Evolutionary conservation across 768 basidiomycete genomes (phyloP).

Genomic region (Mycena pura): DNA sequence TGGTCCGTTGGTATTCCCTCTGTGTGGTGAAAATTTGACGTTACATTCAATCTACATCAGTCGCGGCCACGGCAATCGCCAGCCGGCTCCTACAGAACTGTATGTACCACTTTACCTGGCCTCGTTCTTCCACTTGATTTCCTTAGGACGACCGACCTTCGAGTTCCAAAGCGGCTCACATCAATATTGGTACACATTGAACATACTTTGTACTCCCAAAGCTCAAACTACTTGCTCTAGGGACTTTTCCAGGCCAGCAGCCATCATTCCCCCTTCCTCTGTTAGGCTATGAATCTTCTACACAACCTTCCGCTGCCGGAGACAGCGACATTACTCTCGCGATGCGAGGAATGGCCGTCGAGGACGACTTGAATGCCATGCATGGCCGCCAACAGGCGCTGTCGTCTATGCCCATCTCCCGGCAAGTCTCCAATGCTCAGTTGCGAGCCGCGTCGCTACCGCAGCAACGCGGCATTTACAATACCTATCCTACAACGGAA

Average conservation of each 20-base stretch:
- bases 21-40: constrained; percentile 12
- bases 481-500: constrained; percentile 59
- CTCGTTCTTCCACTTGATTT: constrained; percentile 26
- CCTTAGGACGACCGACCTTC: constrained; percentile 54
- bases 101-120: constrained; percentile 33
- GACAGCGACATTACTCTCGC: constrained; percentile 63
- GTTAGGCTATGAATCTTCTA: constrained; percentile 41
- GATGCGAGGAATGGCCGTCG: constrained; percentile 67
- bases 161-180: constrained; percentile 56
- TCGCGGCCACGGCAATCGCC: constrained; percentile 54
- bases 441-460: constrained; percentile 48
- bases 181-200: constrained; percentile 47
- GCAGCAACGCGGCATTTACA: constrained; percentile 54
- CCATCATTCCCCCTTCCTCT: constrained; percentile 21
- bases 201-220: no score
- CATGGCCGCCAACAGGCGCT: constrained; percentile 47
- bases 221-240: constrained; percentile 40
- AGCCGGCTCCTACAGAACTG: constrained; percentile 47
- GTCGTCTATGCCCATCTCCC: constrained; percentile 37
- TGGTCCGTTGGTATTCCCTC: constrained; percentile 44
- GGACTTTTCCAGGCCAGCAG: constrained; percentile 34
- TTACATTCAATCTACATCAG: constrained; percentile 43
- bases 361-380: constrained; percentile 52
- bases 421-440: constrained; percentile 39
- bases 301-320: constrained; percentile 30